These are phyloP conservation scores for Ogataea pini DNA, from an alignment of 805 yeast species.

Conservation along the genomic window DNA sequence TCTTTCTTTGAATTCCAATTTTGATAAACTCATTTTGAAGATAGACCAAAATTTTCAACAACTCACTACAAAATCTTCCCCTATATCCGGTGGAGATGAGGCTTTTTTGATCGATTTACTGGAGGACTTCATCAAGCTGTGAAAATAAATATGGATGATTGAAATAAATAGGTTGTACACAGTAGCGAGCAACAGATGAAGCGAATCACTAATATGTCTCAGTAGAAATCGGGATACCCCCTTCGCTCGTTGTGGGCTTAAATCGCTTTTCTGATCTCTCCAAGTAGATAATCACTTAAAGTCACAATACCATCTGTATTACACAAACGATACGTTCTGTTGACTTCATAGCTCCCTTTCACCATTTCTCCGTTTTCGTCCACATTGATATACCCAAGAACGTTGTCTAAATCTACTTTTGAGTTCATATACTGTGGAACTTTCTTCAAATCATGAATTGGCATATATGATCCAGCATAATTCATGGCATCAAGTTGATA, in stretches of 20 bases:
- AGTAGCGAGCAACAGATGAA: background rate
- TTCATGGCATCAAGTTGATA: slow-evolving; percentile 57
- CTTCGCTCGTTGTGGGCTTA: no score
- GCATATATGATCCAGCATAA: slow-evolving; percentile 57
- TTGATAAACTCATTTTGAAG: slow-evolving; percentile 25
- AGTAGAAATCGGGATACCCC: no score
- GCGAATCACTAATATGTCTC: no score
- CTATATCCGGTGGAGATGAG: slow-evolving; percentile 34
- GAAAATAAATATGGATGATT: slow-evolving; percentile 7
- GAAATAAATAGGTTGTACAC: background rate
- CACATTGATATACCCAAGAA: slow-evolving; percentile 68
- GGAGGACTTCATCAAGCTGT: slow-evolving; percentile 44
- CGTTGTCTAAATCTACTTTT: slow-evolving; percentile 66
- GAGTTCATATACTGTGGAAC: slow-evolving; percentile 59
- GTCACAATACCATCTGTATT: slow-evolving; percentile 50
- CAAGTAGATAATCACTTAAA: slow-evolving; percentile 52
- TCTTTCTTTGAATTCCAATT: slow-evolving; percentile 20
- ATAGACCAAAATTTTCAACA: slow-evolving; percentile 24
- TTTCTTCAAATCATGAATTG: slow-evolving; percentile 68
- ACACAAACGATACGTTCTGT: slow-evolving; percentile 57
- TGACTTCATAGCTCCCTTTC: slow-evolving; percentile 54
- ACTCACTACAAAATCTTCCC: slow-evolving; percentile 21
- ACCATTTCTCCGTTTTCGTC: slow-evolving; percentile 55
- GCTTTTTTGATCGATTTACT: slow-evolving; percentile 44
- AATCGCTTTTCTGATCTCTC: slow-evolving; percentile 34